Evolutionary conservation across 2,329 filamentous ascomycete genomes (phyloP), one percentile per base, ranked within the genome.

Genomic region (Teratosphaeriaceae sp.): DNA sequence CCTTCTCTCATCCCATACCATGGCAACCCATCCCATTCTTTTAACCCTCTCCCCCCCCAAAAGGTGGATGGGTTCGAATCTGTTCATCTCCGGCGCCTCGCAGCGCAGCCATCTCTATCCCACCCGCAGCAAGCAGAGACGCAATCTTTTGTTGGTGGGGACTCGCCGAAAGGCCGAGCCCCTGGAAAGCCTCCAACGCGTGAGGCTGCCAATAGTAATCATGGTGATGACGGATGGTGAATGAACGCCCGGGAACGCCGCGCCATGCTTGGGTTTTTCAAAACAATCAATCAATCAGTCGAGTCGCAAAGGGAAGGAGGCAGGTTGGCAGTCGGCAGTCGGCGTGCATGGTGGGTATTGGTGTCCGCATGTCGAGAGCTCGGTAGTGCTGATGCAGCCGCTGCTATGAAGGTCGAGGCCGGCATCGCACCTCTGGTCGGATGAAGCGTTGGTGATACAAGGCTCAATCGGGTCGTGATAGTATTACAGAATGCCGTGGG

Each of bases 191-290:
- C 45, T 49, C 48, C 49, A 46, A n/a, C 37, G 43, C 44, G 38
- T 39, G 46, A 49, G 46, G 48, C 42, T 44, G n/a, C n/a, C n/a
- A n/a, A n/a, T n/a, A n/a, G n/a, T n/a, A n/a, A n/a, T n/a, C n/a
- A n/a, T n/a, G n/a, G n/a, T n/a, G n/a, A n/a, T n/a, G n/a, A n/a
- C n/a, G n/a, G 38, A 42, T 39, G 38, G 36, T 38, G 22, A 20
- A 24, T 19, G 30, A 45, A 51, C 51, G 49, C 44, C 55, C 50
- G 40, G 31, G 41, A 56, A 57, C 56, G 47, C 56, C 56, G 49
- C 55, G 56, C 56, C 56, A 59, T 59, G 56, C 56, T 52, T 35
- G 40, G 31, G n/a, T n/a, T n/a, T n/a, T n/a, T 42, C n/a, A 50
- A 53, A 49, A 45, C 41, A 51, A 46, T 43, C 37, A 19, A 9